Evolutionary conservation across 768 basidiomycete species (phyloP).

Genomic region (Collybia sp.): DNA sequence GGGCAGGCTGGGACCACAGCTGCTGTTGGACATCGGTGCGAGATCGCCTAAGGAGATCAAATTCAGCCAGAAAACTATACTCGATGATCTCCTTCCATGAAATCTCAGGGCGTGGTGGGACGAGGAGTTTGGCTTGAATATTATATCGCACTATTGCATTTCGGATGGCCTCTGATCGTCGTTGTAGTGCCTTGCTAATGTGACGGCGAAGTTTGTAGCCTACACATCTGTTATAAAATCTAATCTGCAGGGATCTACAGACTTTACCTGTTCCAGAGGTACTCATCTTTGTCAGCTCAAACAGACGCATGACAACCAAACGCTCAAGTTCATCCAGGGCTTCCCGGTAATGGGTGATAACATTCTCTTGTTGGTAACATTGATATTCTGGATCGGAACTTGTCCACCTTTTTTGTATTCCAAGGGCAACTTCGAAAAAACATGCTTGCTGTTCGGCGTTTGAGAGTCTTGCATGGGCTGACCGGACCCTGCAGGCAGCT

Average conservation of each 20-base stretch:
- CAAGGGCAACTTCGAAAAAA: constrained; percentile 7
- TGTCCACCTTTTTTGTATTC: constrained; percentile 11
- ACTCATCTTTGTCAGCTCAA: constrained; percentile 23
- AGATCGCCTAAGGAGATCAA: constrained; percentile 10
- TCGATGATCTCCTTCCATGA: constrained; percentile 11
- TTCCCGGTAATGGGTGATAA: constrained; percentile 4
- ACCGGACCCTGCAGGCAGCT: background rate
- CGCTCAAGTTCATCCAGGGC: constrained; percentile 19
- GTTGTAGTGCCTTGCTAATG: constrained; percentile 22
- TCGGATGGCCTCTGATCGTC: constrained; percentile 17
- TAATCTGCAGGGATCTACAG: background rate
- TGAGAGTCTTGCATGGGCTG: background rate
- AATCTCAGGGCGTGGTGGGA: constrained; percentile 10
- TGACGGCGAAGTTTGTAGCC: constrained; percentile 26
- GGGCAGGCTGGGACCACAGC: constrained; percentile 15
- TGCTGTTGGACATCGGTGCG: constrained; percentile 14
- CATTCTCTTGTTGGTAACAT: background rate
- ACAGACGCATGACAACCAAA: constrained; percentile 21
- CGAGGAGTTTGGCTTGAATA: constrained; percentile 10
- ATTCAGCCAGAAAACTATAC: constrained; percentile 12
- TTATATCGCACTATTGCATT: constrained; percentile 22
- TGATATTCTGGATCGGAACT: constrained; percentile 7
- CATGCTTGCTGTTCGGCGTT: background rate
- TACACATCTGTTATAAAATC: constrained; percentile 2
- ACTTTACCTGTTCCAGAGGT: constrained; percentile 15